A percentile compares a stretch with the other conserved stretches of the same genome.
These are phyloP conservation scores for Chlorella sp. DNA, from an alignment of 139 green algal species.

Conservation along the genomic window DNA sequence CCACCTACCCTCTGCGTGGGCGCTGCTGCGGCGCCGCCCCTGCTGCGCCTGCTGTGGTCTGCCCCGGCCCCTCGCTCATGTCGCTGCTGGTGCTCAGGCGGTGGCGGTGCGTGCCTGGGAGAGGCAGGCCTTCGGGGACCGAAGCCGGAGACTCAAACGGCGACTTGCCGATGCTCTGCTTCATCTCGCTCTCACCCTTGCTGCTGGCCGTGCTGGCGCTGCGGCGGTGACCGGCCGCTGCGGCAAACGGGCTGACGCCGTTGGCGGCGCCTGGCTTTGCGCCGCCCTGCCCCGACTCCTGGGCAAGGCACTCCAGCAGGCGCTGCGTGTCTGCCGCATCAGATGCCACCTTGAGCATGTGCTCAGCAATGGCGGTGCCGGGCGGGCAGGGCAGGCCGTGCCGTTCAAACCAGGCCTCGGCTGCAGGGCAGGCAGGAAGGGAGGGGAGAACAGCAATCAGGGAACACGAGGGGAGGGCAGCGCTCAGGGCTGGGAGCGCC, in stretches of 20 bases:
- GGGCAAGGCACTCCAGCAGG: not conserved
- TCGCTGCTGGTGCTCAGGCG: not conserved
- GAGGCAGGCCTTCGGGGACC: not conserved
- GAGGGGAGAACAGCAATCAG: not conserved
- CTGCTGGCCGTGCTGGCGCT: not conserved
- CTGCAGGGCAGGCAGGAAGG: conserved; percentile 2
- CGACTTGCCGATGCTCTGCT: not conserved
- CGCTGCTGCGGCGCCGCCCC: too few species aligned
- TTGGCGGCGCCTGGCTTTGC: not conserved
- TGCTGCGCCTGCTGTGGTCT: too few species aligned
- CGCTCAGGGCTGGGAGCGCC: too few species aligned
- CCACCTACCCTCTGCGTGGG: too few species aligned
- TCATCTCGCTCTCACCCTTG: not conserved
- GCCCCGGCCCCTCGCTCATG: too few species aligned
- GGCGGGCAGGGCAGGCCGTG: conserved; percentile 54
- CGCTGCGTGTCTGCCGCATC: conserved; percentile 8
- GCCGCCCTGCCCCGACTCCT: not conserved
- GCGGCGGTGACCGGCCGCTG: not conserved
- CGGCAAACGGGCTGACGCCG: not conserved
- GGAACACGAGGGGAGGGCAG: not conserved
- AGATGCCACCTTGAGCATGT: conserved; percentile 54
- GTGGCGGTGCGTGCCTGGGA: not conserved
- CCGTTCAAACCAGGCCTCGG: conserved; percentile 40
- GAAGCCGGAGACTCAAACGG: not conserved
- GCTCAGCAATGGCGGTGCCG: conserved; percentile 55